Evolutionary conservation across 441 rosid genomes (phyloP).

Genomic region (Gossypium aridum): DNA sequence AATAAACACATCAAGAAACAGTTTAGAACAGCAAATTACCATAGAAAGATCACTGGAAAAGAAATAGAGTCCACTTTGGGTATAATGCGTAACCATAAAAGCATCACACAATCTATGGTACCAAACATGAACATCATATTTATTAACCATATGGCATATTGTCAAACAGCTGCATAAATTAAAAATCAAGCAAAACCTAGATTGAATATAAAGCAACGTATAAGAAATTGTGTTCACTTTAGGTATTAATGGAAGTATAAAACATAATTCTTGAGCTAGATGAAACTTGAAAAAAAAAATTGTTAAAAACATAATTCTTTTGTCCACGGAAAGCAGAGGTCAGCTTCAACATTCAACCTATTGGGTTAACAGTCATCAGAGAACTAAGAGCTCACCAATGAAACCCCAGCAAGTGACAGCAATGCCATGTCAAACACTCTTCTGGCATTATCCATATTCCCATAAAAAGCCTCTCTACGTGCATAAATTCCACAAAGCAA

Average conservation of each 20-base stretch:
- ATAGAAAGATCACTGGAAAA: background rate
- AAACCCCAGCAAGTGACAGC: constrained; percentile 70
- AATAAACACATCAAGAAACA: background rate
- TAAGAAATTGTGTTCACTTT: background rate
- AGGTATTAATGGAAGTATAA: background rate
- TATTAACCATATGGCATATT: background rate
- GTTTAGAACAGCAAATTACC: background rate
- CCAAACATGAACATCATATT: background rate
- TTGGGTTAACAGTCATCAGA: constrained; percentile 8
- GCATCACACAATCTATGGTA: background rate
- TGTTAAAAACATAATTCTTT: background rate
- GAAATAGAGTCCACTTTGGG: background rate
- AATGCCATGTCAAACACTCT: constrained; percentile 93
- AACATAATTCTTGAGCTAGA: background rate
- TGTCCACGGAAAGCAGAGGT: constrained; percentile 5
- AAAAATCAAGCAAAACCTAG: background rate
- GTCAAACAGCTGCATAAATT: background rate
- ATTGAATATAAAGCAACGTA: background rate
- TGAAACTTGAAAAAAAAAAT: background rate
- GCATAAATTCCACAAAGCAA: constrained; percentile 97
- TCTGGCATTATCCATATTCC: constrained; percentile 85
- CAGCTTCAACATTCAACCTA: constrained; percentile 1
- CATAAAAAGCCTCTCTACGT: constrained; percentile 74
- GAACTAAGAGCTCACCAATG: constrained; percentile 40
- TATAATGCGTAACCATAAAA: background rate